phyloP scores from a whole-genome alignment of 2,329 filamentous ascomycete genomes.

The Chrysosporium keratinophilum region DNA sequence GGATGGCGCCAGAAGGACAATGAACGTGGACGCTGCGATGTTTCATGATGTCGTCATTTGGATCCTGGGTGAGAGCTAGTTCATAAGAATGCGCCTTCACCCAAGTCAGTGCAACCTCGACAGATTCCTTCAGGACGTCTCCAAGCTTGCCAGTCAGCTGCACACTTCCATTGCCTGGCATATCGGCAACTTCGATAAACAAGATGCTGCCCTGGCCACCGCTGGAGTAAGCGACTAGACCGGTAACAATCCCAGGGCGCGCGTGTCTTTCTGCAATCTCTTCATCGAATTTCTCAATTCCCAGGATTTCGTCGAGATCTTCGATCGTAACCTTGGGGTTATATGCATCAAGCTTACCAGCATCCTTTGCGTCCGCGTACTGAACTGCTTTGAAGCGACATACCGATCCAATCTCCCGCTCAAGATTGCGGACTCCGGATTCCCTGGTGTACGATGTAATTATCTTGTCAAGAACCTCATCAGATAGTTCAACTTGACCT shows the following conservation, averaged over 20 bases:
- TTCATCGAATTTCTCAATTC: slow-evolving; percentile 87
- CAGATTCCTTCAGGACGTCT: slow-evolving; percentile 91
- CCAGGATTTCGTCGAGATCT: slow-evolving; percentile 82
- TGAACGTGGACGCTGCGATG: slow-evolving; percentile 89
- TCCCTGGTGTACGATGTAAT: slow-evolving; percentile 96
- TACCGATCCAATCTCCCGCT: slow-evolving; percentile 88
- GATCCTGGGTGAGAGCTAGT: slow-evolving; percentile 69
- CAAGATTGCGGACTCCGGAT: slow-evolving; percentile 87
- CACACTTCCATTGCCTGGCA: slow-evolving; percentile 84
- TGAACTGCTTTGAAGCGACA: slow-evolving; percentile 93
- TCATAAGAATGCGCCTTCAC: slow-evolving; percentile 93
- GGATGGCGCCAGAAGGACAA: slow-evolving; percentile 87
- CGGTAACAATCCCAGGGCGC: slow-evolving; percentile 87
- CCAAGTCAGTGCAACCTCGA: slow-evolving; percentile 93
- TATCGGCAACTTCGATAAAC: slow-evolving; percentile 96
- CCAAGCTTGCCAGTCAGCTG: slow-evolving; percentile 94
- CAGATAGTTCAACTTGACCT: slow-evolving; percentile 64
- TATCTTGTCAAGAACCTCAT: slow-evolving; percentile 84
- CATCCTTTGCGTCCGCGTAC: slow-evolving; percentile 80
- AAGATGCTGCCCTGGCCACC: slow-evolving; percentile 92
- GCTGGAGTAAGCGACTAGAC: slow-evolving; percentile 85
- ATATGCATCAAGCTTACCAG: slow-evolving; percentile 57
- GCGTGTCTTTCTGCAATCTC: slow-evolving; percentile 78
- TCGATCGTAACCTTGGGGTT: slow-evolving; percentile 60
- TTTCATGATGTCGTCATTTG: slow-evolving; percentile 89